phyloP scores from a whole-genome alignment of 2,329 filamentous ascomycete genomes.

The Orbilia ellipsospora region DNA sequence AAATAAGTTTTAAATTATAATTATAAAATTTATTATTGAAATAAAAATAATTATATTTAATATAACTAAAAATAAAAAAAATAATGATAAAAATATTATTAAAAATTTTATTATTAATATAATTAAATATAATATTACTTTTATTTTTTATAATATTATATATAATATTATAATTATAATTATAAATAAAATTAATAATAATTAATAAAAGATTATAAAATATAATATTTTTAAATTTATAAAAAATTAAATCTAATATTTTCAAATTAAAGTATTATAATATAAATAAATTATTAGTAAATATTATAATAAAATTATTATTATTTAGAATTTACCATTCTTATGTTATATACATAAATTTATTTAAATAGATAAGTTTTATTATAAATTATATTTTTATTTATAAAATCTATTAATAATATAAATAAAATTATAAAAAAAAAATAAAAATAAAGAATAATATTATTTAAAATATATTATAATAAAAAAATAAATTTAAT shows the following conservation, averaged over 20 bases:
- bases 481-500: background rate
- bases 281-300: background rate
- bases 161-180: background rate
- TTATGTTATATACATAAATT: background rate
- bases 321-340: background rate
- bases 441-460: too few species aligned
- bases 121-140: too few species aligned
- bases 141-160: too few species aligned
- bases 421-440: background rate
- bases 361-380: background rate
- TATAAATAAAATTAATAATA: background rate
- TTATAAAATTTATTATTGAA: conserved; percentile 3
- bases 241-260: background rate
- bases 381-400: background rate
- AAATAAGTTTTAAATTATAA: background rate
- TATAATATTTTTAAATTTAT: background rate
- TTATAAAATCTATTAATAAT: background rate
- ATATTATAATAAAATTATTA: background rate
- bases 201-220: background rate
- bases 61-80: background rate
- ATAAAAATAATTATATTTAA: conserved; percentile 1
- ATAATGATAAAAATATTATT: background rate
- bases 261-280: background rate
- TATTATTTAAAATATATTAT: too few species aligned
- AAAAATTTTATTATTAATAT: background rate